Base-by-base conservation (phyloP, 164 flowering plant species). In the Macadamia tetraphylla region DNA sequence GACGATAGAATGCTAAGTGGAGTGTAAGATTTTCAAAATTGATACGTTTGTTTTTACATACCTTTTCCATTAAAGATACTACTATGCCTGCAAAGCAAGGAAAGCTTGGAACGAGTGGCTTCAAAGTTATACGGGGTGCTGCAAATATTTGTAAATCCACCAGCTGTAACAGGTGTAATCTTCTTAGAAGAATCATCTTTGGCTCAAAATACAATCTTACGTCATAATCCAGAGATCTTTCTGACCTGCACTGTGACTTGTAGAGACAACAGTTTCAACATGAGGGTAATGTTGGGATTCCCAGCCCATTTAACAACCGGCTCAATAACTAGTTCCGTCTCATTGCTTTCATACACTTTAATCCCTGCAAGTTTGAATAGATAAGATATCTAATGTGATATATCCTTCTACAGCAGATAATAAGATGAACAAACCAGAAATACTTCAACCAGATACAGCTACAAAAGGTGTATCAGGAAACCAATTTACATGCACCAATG, bases 301-400 rank as follows among this genome's bases (percentile, higher is more conserved):
- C 97, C 97, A 67, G 90, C 97, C 98, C 98, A 94, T 74, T 78
- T 87, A 23, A 94, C 65, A 23, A 79, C 85, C 35, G 90, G 87
- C 72, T 94, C 96, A 78, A 88, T 65, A 51, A 87, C 85, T 72
- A 94, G 58, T 63, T 91, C 90, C 58, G 77, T 87, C 79, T 94
- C 97, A 71, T 88, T 85, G 13, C 94, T 87, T 72, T 89, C 91
- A 64, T 72, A 83, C 42, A 88, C 78, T 78, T 89, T 89, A 23
- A 93, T 30, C 73, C 96, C 98, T 89, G 75, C 72, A 63, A 69
- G 60, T 14, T 64, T 51, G 31, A 46, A 29, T 18, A 49, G 63
- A 23, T 10, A 30, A 66, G 60, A 35, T 18, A 66, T 23, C n/a
- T 35, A 67, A 48, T 59, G 14, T 66, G n/a, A 18, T 31, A 56